Percentiles rank a stretch among this genome's conserved stretches.
phyloP scores from a whole-genome alignment of 1,139 yeast species.

The Geotrichum europaeum region DNA sequence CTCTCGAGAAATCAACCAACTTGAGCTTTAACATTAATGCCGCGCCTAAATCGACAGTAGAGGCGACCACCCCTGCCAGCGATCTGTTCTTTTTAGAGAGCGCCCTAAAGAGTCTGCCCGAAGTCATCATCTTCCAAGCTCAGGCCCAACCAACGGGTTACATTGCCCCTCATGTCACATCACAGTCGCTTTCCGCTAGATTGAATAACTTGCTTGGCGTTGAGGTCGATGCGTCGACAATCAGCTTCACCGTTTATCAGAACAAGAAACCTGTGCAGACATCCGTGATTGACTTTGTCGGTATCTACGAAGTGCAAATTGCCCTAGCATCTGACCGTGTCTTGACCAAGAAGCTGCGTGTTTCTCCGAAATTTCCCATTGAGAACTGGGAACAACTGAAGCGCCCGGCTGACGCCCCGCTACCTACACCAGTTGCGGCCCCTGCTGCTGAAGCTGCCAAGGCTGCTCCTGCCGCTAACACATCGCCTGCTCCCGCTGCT shows the following conservation, averaged over 20 bases:
- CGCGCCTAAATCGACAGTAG: slow-evolving; percentile 16
- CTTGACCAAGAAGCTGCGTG: slow-evolving; percentile 14
- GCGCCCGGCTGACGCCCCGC: slow-evolving; percentile 19
- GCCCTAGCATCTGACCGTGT: slow-evolving; percentile 17
- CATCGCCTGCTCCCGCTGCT: slow-evolving; percentile 8
- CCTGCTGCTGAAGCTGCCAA: slow-evolving; percentile 4
- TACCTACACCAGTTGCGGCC: slow-evolving; percentile 15
- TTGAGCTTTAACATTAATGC: slow-evolving; percentile 15
- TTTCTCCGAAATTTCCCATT: slow-evolving; percentile 14
- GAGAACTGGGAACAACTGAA: slow-evolving; percentile 11
- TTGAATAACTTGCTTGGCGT: slow-evolving; percentile 1
- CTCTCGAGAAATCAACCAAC: slow-evolving; percentile 15
- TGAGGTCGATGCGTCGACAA: slow-evolving; percentile 4
- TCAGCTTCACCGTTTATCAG: not conserved
- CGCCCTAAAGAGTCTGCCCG: slow-evolving; percentile 26
- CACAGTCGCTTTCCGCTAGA: slow-evolving; percentile 10
- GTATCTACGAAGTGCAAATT: slow-evolving; percentile 19
- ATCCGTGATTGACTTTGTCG: slow-evolving; percentile 22
- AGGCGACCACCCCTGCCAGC: slow-evolving; percentile 7
- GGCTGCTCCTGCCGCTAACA: slow-evolving; percentile 13
- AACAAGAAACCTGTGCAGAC: slow-evolving; percentile 7
- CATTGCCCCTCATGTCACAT: slow-evolving; percentile 11
- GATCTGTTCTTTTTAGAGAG: slow-evolving; percentile 19
- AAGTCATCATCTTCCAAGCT: slow-evolving; percentile 19
- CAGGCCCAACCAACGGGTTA: slow-evolving; percentile 21